A percentile compares a stretch with the other conserved stretches of the same genome.
Conservation (phyloP, 148 eudicot species). For the Rhododendron molle region DNA sequence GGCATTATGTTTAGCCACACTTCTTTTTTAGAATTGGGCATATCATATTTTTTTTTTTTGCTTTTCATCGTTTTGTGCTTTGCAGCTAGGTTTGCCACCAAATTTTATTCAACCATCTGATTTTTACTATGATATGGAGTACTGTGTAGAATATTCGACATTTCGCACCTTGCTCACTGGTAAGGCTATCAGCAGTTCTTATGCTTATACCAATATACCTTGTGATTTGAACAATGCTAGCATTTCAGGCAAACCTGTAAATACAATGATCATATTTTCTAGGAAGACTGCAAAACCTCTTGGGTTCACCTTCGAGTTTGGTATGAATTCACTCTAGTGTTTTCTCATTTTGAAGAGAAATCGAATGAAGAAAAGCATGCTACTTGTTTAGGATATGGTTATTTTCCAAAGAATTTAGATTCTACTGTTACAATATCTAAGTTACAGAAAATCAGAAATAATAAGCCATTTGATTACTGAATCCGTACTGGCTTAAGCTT, state of each 20-base stretch:
- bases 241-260: background rate
- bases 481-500: background rate
- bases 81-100: conserved; percentile 52
- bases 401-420: background rate
- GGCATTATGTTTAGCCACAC: background rate
- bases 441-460: background rate
- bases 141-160: conserved; percentile 82
- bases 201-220: background rate
- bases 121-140: conserved; percentile 92
- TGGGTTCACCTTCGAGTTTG: background rate
- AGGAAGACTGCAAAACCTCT: background rate
- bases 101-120: conserved; percentile 38
- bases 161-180: conserved; percentile 61
- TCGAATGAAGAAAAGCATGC: background rate
- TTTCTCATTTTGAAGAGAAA: background rate
- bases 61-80: conserved; percentile 10
- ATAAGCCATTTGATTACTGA: background rate
- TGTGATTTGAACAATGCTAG: background rate
- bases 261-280: background rate
- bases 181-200: conserved; percentile 18
- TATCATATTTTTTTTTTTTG: background rate
- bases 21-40: background rate
- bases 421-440: background rate
- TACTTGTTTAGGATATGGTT: background rate
- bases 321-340: background rate